Evolutionary conservation across 352 stramenopile genomes (phyloP).

Genomic region (Phytophthora ramorum): DNA sequence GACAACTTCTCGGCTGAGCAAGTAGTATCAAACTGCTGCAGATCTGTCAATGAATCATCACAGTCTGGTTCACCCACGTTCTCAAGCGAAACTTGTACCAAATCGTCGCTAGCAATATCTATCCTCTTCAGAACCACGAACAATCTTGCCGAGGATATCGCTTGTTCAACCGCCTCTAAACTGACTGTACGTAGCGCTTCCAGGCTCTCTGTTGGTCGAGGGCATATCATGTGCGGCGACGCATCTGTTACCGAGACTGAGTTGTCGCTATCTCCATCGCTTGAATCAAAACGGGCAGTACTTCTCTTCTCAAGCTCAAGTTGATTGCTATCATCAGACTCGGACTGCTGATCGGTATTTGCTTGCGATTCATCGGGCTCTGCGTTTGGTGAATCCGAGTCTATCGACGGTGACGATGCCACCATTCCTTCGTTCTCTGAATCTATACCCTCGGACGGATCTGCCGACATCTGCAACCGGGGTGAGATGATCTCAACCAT

Average conservation of each 20-base stretch:
- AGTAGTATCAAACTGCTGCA: background rate
- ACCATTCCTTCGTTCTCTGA: background rate
- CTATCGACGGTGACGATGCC: background rate
- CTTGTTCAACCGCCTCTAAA: constrained; percentile 1
- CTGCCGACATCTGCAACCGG: constrained; percentile 1
- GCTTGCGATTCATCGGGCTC: background rate
- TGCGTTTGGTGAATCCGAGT: background rate
- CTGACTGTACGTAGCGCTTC: constrained; percentile 6
- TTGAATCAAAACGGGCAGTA: background rate
- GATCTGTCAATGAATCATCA: background rate
- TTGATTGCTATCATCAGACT: background rate
- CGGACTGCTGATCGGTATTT: background rate
- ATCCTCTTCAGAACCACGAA: constrained; percentile 1
- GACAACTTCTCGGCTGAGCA: background rate
- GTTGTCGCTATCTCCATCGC: background rate
- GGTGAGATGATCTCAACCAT: constrained; percentile 5
- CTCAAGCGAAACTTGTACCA: background rate
- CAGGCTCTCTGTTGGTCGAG: background rate
- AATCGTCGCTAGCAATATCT: background rate
- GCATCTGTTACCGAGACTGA: background rate
- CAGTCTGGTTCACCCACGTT: background rate
- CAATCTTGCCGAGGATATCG: constrained; percentile 14
- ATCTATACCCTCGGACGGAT: background rate
- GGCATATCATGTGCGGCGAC: background rate
- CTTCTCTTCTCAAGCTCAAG: background rate